Base-by-base conservation (phyloP, 2,329 filamentous ascomycete genomes). In the Aureobasidium sp. region DNA sequence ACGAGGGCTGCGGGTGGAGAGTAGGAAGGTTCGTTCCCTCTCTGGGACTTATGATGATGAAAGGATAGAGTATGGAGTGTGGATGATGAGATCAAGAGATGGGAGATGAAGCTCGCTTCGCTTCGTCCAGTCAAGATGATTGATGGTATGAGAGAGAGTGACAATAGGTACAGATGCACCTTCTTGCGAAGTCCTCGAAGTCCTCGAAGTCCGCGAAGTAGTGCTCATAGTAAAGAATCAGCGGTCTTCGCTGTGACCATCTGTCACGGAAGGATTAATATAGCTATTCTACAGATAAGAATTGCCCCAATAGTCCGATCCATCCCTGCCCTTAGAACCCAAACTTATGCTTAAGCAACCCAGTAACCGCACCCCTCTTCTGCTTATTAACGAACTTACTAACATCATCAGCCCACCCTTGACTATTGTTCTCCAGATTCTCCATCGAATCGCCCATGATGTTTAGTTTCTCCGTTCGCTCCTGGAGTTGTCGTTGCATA, bases 381-480 rank as follows among this genome's bases (percentile, higher is more conserved):
- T 97, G 93, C 76, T 87, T 87, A 62, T 81, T 82, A 5, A 96
- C 87, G 73, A 84, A 97, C 73, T 96, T 97, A 69, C 84, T 88
- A 57, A 96, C 91, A 71, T 96, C 92, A 36, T 91, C 85, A 14
- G 91, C 88, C 86, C 91, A 97, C 21, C 86, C 88, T 61, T 85
- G 85, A 71, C 90, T 96, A 67, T 87, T 87, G 68, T 91, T 83
- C 69, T 93, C 87, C 63, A 97, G 76, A 65, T 84, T 85, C 65
- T 96, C 88, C 85, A 97, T 91, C 51, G 80, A 86, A 69, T 97
- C 93, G 2, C 87, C 88, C 75, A 93, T 87, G 5, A 95, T 78
- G 48, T 87, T 88, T 62, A 99, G 78, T 70, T 87, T 91, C 76
- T 97, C 91, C 0, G 94, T 96, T 54, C 94, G 79, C 75, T 97